Conservation (phyloP, 202 grass and related monocot genomes). For the Schoenoplectus tabernaemontani region DNA sequence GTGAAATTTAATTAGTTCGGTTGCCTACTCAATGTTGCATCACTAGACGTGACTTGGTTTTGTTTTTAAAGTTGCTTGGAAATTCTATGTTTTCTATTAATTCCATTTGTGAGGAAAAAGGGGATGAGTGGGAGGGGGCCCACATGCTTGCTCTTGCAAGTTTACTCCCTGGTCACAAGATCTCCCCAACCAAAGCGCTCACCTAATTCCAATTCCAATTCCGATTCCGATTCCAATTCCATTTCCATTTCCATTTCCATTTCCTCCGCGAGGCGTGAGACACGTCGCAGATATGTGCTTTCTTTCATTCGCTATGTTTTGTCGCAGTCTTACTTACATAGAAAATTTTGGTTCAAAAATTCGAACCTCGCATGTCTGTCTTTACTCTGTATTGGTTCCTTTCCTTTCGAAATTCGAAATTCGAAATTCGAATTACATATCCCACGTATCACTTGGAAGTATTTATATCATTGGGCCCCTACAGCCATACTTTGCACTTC, state of each 20-base stretch:
- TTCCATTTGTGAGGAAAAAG: not conserved
- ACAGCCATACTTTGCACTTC: not conserved
- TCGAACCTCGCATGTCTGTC: not conserved
- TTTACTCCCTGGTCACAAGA: not conserved
- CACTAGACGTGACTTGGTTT: not conserved
- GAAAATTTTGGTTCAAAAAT: not conserved
- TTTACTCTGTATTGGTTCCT: not conserved
- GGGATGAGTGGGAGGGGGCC: not conserved
- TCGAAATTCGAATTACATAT: not conserved
- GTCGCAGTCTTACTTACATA: not conserved
- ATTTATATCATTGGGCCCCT: slow-evolving; percentile 12
- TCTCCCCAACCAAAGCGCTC: not conserved
- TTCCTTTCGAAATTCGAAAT: not conserved
- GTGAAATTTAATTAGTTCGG: not conserved
- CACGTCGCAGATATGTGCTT: not conserved
- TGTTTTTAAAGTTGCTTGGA: not conserved
- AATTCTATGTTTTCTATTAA: not conserved
- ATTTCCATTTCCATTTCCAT: no score
- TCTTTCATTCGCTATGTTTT: not conserved
- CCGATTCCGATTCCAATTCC: no score
- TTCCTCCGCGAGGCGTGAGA: no score
- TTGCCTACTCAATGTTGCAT: not conserved
- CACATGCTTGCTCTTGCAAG: not conserved
- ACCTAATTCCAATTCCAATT: not conserved
- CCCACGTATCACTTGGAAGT: not conserved